A percentile compares a stretch with the other conserved stretches of the same genome.
phyloP scores from a whole-genome alignment of 768 basidiomycete genomes.

The Boletus sensibilis region DNA sequence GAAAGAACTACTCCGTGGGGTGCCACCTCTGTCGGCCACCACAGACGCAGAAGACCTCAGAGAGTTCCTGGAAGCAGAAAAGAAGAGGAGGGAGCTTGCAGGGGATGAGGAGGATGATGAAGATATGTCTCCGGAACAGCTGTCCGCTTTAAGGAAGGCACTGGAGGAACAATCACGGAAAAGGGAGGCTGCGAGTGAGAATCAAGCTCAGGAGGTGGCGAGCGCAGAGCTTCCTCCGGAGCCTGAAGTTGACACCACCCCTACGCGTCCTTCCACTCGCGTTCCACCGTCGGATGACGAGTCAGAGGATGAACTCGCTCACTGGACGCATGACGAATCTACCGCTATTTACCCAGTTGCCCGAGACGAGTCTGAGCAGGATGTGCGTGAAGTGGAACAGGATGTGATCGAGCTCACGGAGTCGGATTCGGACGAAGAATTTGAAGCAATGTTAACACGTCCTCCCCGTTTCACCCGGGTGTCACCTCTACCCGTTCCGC shows the following conservation, averaged over 20 bases:
- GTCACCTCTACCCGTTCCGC: conserved; percentile 6
- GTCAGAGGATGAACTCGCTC: conserved; percentile 50
- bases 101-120: conserved; percentile 29
- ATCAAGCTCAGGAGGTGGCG: conserved; percentile 4
- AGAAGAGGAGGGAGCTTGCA: conserved; percentile 43
- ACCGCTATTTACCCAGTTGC: conserved; percentile 36
- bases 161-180: conserved; percentile 12
- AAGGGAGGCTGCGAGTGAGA: conserved; percentile 7
- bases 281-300: conserved; percentile 25
- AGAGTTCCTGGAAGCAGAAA: conserved; percentile 68
- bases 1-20: conserved; percentile 34
- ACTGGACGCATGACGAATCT: conserved; percentile 44
- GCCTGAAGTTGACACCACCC: conserved; percentile 16
- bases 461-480: conserved; percentile 17
- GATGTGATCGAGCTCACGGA: conserved; percentile 28
- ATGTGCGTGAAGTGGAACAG: conserved; percentile 12
- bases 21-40: conserved; percentile 46
- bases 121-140: conserved; percentile 23
- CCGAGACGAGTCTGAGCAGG: conserved; percentile 18
- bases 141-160: conserved; percentile 15
- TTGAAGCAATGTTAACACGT: conserved; percentile 25
- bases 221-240: conserved; percentile 1
- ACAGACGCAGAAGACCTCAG: conserved; percentile 60
- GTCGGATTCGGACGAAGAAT: conserved; percentile 31
- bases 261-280: conserved; percentile 11